Evolutionary conservation across 1,284 basidiomycete species (phyloP).

Genomic region (Limonomyces culmigenus): DNA sequence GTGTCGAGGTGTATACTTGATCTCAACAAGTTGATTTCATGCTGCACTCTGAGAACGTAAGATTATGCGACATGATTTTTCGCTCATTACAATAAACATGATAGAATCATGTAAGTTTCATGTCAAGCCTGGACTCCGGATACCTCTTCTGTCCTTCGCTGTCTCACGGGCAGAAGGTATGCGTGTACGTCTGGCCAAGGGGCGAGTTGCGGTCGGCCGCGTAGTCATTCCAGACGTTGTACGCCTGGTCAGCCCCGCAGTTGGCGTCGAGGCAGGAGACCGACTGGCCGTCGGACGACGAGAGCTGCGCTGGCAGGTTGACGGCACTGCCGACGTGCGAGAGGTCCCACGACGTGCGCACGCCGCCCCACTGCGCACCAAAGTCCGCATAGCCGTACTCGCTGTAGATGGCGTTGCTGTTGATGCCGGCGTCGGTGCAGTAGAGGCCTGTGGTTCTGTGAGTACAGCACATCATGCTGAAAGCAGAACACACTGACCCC

Average conservation of each 20-base stretch:
- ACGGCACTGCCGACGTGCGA: conserved; percentile 4
- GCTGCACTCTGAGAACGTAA: too few relatives aligned
- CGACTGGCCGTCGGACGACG: conserved; percentile 6
- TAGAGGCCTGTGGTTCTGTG: too few relatives aligned
- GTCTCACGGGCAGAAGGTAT: conserved; percentile 12
- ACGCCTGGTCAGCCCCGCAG: conserved; percentile 7
- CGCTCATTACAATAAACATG: too few relatives aligned
- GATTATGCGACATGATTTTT: too few relatives aligned
- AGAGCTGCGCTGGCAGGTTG: conserved; percentile 7
- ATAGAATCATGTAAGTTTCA: too few relatives aligned
- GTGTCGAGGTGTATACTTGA: too few relatives aligned
- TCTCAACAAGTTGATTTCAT: too few relatives aligned
- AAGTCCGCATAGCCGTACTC: conserved; percentile 8
- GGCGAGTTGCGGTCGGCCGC: conserved; percentile 11
- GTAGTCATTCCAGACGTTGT: conserved; percentile 8
- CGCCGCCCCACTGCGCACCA: conserved; percentile 6
- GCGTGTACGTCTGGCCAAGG: conserved; percentile 6
- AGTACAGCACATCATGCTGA: too few relatives aligned
- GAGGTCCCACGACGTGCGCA: conserved; percentile 8
- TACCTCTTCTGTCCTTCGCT: too few relatives aligned
- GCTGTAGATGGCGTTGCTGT: conserved; percentile 5
- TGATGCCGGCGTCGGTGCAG: conserved; percentile 9
- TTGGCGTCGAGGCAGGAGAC: conserved; percentile 4
- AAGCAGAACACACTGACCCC: too few relatives aligned
- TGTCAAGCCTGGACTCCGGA: too few relatives aligned